Evolutionary conservation across 768 basidiomycete species (phyloP).

Genomic region (Cubamyces sp.): DNA sequence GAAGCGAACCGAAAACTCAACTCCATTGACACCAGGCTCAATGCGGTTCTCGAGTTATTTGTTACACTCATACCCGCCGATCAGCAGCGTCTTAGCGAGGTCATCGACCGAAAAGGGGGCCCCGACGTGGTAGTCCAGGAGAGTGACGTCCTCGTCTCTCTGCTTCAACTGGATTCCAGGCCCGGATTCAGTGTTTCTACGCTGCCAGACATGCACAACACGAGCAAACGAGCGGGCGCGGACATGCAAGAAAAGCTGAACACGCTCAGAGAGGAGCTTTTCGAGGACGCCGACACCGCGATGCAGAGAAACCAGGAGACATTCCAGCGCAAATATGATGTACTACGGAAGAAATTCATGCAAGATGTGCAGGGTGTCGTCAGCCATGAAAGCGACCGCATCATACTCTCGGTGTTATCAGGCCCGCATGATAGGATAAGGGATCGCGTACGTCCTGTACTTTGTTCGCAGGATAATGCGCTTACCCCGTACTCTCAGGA

Average conservation of each 20-base stretch:
- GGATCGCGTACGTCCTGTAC: constrained; percentile 38
- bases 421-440: constrained; percentile 50
- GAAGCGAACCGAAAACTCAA: constrained; percentile 25
- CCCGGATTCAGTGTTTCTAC: too few species aligned
- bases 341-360: too few species aligned
- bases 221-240: too few species aligned
- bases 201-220: too few species aligned
- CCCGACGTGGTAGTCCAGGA: background rate
- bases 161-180: background rate
- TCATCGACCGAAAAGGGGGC: background rate
- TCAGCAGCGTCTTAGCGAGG: background rate
- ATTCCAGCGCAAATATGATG: constrained; percentile 52
- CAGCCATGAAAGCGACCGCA: constrained; percentile 39
- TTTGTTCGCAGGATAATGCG: background rate
- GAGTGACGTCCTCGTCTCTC: background rate
- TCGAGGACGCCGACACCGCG: constrained; percentile 31
- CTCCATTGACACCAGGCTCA: background rate
- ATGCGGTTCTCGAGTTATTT: background rate
- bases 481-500: constrained; percentile 39
- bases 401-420: constrained; percentile 43
- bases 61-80: background rate
- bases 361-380: constrained; percentile 35
- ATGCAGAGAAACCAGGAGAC: constrained; percentile 43
- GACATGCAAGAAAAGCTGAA: background rate
- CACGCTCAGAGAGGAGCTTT: background rate